Evolutionary conservation across 139 green algal species (phyloP).

Genomic region (Auxenochlorella pyrenoidosa): DNA sequence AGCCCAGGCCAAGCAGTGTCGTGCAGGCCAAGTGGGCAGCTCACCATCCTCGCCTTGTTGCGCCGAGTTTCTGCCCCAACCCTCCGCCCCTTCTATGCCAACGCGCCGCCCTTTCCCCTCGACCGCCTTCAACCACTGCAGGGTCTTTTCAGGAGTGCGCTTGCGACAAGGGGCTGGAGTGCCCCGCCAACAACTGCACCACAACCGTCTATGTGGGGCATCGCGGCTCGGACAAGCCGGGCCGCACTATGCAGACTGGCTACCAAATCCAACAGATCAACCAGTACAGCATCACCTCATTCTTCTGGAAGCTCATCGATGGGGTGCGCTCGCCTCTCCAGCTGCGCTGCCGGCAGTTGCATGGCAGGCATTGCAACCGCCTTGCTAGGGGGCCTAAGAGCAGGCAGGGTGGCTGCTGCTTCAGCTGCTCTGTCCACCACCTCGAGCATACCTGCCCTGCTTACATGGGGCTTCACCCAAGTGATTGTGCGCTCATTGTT

Average conservation of each 20-base stretch:
- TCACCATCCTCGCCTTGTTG: too few species aligned
- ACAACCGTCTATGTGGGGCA: conserved; percentile 44
- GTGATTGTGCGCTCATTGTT: too few species aligned
- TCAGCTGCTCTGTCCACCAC: background rate
- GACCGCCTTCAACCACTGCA: background rate
- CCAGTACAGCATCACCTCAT: conserved; percentile 42
- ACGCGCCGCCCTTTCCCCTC: too few species aligned
- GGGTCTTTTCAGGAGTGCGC: conserved; percentile 8
- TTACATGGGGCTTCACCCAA: background rate
- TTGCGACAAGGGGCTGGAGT: conserved; percentile 30
- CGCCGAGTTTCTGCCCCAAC: too few species aligned
- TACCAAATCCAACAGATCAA: conserved; percentile 55
- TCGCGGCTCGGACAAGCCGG: conserved; percentile 42
- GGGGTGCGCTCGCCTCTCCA: background rate
- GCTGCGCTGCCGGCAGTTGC: background rate
- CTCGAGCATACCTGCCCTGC: background rate
- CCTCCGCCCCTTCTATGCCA: too few species aligned
- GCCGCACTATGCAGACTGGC: conserved; percentile 35
- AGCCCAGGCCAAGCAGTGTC: too few species aligned
- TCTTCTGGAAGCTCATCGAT: conserved; percentile 18
- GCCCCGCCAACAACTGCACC: conserved; percentile 44
- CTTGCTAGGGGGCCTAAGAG: too few species aligned
- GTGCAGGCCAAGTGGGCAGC: too few species aligned
- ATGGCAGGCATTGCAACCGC: too few species aligned
- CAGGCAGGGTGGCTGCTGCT: background rate